phyloP scores from a whole-genome alignment of 2,329 filamentous ascomycete species.

The Parafenestella ontariensis region DNA sequence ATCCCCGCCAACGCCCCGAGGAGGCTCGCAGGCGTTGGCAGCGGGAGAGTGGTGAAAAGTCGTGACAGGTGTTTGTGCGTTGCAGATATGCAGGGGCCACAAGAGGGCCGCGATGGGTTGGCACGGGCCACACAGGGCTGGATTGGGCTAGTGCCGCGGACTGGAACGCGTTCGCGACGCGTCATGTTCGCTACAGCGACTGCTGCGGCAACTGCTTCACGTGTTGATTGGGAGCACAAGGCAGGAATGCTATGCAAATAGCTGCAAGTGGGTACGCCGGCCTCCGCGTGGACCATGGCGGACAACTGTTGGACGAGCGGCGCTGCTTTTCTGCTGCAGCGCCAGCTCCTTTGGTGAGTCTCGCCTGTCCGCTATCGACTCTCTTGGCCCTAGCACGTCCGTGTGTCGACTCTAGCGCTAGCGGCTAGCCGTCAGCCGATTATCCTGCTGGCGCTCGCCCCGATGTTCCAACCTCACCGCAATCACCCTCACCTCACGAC shows the following conservation, averaged over 20 bases:
- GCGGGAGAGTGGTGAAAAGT: constrained; percentile 26
- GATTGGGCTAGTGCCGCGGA: constrained; percentile 11
- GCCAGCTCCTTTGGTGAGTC: constrained; percentile 14
- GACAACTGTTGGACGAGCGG: constrained; percentile 7
- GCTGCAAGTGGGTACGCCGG: background rate
- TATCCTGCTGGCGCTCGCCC: constrained; percentile 18
- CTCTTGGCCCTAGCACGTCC: constrained; percentile 12
- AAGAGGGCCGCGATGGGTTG: constrained; percentile 4
- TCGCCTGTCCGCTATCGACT: constrained; percentile 12
- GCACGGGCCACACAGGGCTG: constrained; percentile 16
- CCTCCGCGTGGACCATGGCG: constrained; percentile 3
- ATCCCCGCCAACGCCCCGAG: constrained; percentile 5
- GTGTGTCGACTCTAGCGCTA: constrained; percentile 14
- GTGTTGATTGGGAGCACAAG: constrained; percentile 9
- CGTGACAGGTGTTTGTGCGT: constrained; percentile 39
- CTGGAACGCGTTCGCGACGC: constrained; percentile 26
- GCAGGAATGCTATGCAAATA: constrained; percentile 8
- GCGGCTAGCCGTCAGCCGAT: constrained; percentile 17
- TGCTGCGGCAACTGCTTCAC: constrained; percentile 9
- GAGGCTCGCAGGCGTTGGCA: constrained; percentile 16
- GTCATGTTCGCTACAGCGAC: constrained; percentile 21
- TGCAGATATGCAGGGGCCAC: constrained; percentile 32
- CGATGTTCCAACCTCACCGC: constrained; percentile 19
- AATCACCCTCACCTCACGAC: constrained; percentile 27
- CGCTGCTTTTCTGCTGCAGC: constrained; percentile 7